These are phyloP conservation scores for Alternaria incomplexa DNA, from an alignment of 2,329 filamentous ascomycete genomes.

Conservation along the genomic window DNA sequence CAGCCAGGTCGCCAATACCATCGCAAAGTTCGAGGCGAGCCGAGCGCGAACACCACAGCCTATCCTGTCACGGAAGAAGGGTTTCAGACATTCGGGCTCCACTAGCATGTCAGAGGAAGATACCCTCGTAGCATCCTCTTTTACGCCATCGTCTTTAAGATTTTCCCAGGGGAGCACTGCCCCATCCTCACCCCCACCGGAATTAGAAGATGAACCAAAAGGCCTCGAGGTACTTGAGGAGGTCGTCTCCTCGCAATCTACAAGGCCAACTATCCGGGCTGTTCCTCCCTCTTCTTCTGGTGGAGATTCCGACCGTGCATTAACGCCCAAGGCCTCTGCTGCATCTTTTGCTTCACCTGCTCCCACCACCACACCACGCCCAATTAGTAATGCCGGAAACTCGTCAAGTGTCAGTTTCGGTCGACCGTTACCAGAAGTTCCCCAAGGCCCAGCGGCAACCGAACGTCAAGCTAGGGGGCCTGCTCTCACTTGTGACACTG, in stretches of 20 bases:
- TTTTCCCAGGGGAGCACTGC: slow-evolving; percentile 50
- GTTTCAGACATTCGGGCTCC: slow-evolving; percentile 45
- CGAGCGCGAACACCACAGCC: slow-evolving; percentile 41
- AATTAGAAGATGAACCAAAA: slow-evolving; percentile 37
- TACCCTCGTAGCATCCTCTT: slow-evolving; percentile 45
- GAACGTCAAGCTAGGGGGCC: slow-evolving; percentile 39
- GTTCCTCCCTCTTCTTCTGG: slow-evolving; percentile 47
- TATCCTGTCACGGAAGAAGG: slow-evolving; percentile 42
- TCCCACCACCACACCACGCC: slow-evolving; percentile 30
- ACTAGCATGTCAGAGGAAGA: slow-evolving; percentile 49
- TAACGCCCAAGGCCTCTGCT: slow-evolving; percentile 45
- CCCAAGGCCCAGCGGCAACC: slow-evolving; percentile 35
- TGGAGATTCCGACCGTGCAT: slow-evolving; percentile 42
- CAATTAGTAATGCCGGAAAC: slow-evolving; percentile 36
- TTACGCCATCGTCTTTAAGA: slow-evolving; percentile 46
- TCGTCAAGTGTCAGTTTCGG: slow-evolving; percentile 36
- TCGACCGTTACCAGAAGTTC: slow-evolving; percentile 29
- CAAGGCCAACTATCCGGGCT: slow-evolving; percentile 45
- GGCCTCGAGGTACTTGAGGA: slow-evolving; percentile 45
- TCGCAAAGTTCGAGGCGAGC: slow-evolving; percentile 46
- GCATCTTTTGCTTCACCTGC: slow-evolving; percentile 43
- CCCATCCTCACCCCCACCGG: slow-evolving; percentile 44
- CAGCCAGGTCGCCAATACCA: slow-evolving; percentile 45
- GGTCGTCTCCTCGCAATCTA: slow-evolving; percentile 28
- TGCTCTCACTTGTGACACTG: slow-evolving; percentile 41